phyloP scores from a whole-genome alignment of 306 rosid genomes.

The Quercus gilva region DNA sequence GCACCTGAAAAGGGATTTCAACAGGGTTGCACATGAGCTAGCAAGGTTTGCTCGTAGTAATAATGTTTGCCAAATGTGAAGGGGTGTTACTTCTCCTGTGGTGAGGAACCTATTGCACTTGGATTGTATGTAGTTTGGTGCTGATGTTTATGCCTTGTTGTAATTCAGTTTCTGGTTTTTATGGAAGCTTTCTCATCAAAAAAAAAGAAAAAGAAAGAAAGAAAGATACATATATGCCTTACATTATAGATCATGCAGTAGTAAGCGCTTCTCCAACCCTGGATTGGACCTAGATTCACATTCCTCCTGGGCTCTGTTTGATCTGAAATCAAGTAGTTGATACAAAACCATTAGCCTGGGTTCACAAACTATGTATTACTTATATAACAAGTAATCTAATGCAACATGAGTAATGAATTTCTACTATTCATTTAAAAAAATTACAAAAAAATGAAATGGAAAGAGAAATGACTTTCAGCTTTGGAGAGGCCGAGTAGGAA shows the following conservation, averaged over 20 bases:
- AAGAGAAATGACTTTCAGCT: slow-evolving; percentile 38
- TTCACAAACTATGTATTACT: not conserved
- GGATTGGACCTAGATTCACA: slow-evolving; percentile 38
- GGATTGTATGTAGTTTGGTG: no score
- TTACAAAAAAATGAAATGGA: not conserved
- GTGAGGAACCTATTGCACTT: no score
- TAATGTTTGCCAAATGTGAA: no score
- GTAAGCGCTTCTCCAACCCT: slow-evolving; percentile 49
- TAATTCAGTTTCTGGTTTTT: no score
- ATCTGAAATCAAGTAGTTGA: slow-evolving; percentile 28
- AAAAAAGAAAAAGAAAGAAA: no score
- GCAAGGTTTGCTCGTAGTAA: no score
- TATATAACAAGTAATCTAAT: not conserved
- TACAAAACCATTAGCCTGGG: not conserved
- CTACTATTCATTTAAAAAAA: not conserved
- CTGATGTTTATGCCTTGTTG: no score
- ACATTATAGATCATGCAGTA: slow-evolving; percentile 37
- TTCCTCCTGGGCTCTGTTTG: slow-evolving; percentile 26
- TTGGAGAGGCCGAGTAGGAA: slow-evolving; percentile 29
- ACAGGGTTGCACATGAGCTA: no score
- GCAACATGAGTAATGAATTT: not conserved
- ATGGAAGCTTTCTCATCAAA: no score
- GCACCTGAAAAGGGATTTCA: no score
- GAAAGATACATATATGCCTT: not conserved
- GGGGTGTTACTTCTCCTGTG: no score